A percentile compares a stretch with the other conserved stretches of the same genome.
Conservation (phyloP, 2,329 filamentous ascomycete species). For the Beauveria caledonica region DNA sequence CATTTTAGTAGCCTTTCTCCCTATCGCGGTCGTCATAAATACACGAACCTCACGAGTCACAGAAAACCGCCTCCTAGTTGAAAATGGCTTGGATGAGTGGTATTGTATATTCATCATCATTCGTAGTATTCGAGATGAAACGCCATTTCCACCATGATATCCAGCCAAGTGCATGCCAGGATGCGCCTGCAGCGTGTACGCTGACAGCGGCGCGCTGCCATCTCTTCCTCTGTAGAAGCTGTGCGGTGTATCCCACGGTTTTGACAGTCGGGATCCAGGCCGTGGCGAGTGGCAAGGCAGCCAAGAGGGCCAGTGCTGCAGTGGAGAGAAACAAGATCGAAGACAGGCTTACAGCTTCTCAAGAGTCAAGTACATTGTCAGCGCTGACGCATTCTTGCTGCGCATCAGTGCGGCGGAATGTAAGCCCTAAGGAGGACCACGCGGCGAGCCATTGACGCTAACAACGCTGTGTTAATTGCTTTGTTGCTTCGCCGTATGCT, state of each 20-base stretch:
- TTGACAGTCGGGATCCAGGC: constrained; percentile 11
- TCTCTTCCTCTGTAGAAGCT: constrained; percentile 10
- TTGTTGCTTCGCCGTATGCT: background rate
- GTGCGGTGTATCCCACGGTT: constrained; percentile 10
- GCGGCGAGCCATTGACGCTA: background rate
- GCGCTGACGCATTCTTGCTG: background rate
- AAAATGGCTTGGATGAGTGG: constrained; percentile 5
- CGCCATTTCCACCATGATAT: constrained; percentile 7
- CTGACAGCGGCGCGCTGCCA: constrained; percentile 1
- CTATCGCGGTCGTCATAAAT: too few species aligned
- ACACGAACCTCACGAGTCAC: too few species aligned
- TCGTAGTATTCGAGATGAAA: constrained; percentile 9
- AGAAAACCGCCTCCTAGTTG: too few species aligned
- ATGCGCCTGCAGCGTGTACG: constrained; percentile 14
- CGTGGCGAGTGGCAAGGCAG: background rate
- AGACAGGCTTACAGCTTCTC: background rate
- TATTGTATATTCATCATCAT: constrained; percentile 9
- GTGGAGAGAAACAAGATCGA: background rate
- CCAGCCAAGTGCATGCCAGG: constrained; percentile 7
- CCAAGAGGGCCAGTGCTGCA: background rate
- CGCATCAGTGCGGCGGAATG: background rate
- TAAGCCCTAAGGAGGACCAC: background rate
- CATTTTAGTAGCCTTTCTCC: too few species aligned
- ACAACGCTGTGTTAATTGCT: background rate
- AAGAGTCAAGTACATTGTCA: background rate